Percentiles rank a stretch among this genome's conserved stretches.
These are phyloP conservation scores for Suillus alpinus DNA, from an alignment of 768 basidiomycete genomes.

Conservation along the genomic window DNA sequence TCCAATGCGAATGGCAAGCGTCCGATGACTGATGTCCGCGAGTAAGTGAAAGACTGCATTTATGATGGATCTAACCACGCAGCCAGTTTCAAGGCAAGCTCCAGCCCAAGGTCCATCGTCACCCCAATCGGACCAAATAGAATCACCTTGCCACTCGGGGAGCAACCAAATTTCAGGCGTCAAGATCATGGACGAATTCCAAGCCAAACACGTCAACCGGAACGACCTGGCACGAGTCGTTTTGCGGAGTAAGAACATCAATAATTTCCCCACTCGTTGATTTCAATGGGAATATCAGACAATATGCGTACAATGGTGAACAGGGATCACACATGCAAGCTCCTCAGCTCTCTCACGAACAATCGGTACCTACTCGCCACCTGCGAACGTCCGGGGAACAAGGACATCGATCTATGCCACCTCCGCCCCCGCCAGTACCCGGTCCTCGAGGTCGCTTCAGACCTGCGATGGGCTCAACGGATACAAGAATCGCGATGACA, in stretches of 20 bases:
- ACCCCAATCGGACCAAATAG: constrained; percentile 61
- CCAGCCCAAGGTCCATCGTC: constrained; percentile 59
- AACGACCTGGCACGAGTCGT: constrained; percentile 49
- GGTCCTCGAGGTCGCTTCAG: constrained; percentile 22
- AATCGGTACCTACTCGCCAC: constrained; percentile 39
- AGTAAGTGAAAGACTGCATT: constrained; percentile 32
- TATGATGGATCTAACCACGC: not conserved
- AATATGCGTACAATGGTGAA: constrained; percentile 63
- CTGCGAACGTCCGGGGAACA: constrained; percentile 30
- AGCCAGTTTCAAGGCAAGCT: constrained; percentile 34
- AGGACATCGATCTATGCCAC: constrained; percentile 29
- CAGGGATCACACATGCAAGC: constrained; percentile 40
- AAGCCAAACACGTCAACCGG: constrained; percentile 13
- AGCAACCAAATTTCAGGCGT: constrained; percentile 37
- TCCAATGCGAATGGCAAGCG: constrained; percentile 67
- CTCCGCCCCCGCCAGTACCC: constrained; percentile 23
- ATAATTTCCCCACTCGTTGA: constrained; percentile 10
- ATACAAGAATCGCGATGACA: constrained; percentile 9
- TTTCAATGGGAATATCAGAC: constrained; percentile 38
- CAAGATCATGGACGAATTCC: constrained; percentile 21
- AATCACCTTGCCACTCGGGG: constrained; percentile 64
- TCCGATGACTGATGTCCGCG: constrained; percentile 42
- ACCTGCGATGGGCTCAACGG: constrained; percentile 15
- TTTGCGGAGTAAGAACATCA: constrained; percentile 45
- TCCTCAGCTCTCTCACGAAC: constrained; percentile 40